Percentiles rank a stretch among this genome's conserved stretches.
Conservation (phyloP, 805 yeast species). For the Metschnikowia dekortorum region DNA sequence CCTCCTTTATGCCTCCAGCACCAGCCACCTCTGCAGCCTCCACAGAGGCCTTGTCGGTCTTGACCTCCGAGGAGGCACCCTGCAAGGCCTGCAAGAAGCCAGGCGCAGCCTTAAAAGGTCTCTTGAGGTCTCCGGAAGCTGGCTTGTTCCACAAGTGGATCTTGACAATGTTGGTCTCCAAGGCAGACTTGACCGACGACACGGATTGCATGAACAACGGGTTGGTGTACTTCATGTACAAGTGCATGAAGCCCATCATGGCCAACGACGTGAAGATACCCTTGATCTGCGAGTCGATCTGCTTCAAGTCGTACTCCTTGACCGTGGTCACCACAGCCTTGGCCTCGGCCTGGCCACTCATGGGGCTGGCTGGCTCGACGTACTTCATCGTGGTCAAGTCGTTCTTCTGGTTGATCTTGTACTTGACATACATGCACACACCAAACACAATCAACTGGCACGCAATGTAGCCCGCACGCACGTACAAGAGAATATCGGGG, state of each 20-base stretch:
- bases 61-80: constrained; percentile 50
- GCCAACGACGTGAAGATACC: constrained; percentile 84
- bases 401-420: constrained; percentile 64
- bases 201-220: constrained; percentile 94
- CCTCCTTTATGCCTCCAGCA: constrained; percentile 83
- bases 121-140: constrained; percentile 85
- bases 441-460: constrained; percentile 63
- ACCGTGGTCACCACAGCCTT: constrained; percentile 85
- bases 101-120: constrained; percentile 88
- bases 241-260: constrained; percentile 98
- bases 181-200: constrained; percentile 82
- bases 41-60: constrained; percentile 84
- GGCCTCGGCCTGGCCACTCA: constrained; percentile 70
- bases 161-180: constrained; percentile 86
- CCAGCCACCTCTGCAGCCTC: constrained; percentile 84
- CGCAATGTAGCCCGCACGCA: constrained; percentile 65
- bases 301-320: constrained; percentile 89
- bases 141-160: constrained; percentile 82
- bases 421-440: constrained; percentile 63
- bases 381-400: constrained; percentile 90
- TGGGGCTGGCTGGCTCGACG: constrained; percentile 76
- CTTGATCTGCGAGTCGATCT: constrained; percentile 74
- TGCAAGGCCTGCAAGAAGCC: constrained; percentile 55
- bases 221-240: constrained; percentile 95
- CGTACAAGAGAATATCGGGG: constrained; percentile 66